Evolutionary conservation across 2,329 filamentous ascomycete species (phyloP).

Genomic region (Phialemonium atrogriseum): DNA sequence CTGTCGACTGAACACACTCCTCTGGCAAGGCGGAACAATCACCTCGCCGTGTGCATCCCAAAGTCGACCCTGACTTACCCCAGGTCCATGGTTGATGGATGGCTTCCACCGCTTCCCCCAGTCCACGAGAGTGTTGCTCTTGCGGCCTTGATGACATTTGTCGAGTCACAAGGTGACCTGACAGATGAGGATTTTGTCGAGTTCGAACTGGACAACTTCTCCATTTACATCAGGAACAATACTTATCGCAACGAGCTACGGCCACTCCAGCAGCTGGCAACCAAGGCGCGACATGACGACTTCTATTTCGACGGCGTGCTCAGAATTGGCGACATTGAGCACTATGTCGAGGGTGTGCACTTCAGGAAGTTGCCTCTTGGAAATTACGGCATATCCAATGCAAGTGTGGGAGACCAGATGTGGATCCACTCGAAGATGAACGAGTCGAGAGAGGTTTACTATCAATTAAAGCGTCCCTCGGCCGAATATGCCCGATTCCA

Average conservation of each 20-base stretch:
- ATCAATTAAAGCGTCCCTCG: constrained; percentile 49
- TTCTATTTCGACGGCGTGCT: constrained; percentile 56
- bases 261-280: constrained; percentile 43
- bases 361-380: constrained; percentile 57
- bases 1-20: constrained; percentile 5
- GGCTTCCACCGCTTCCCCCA: constrained; percentile 13
- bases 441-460: constrained; percentile 45
- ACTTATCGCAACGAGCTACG: constrained; percentile 40
- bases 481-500: constrained; percentile 55
- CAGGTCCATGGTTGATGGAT: constrained; percentile 19
- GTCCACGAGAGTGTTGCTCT: constrained; percentile 23
- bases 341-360: constrained; percentile 46
- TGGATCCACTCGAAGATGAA: constrained; percentile 54
- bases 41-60: constrained; percentile 15
- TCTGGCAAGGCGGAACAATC: constrained; percentile 3
- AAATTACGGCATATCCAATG: constrained; percentile 47
- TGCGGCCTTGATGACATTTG: constrained; percentile 16
- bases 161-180: constrained; percentile 9
- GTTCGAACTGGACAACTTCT: constrained; percentile 48
- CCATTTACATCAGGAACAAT: constrained; percentile 38
- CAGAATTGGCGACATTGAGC: constrained; percentile 27
- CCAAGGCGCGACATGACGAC: constrained; percentile 19
- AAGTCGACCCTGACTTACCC: constrained; percentile 17
- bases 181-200: constrained; percentile 29
- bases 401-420: constrained; percentile 43